A percentile compares a stretch with the other conserved stretches of the same genome.
phyloP scores from a whole-genome alignment of 331 rosid species.

The Dryas integrifolia region DNA sequence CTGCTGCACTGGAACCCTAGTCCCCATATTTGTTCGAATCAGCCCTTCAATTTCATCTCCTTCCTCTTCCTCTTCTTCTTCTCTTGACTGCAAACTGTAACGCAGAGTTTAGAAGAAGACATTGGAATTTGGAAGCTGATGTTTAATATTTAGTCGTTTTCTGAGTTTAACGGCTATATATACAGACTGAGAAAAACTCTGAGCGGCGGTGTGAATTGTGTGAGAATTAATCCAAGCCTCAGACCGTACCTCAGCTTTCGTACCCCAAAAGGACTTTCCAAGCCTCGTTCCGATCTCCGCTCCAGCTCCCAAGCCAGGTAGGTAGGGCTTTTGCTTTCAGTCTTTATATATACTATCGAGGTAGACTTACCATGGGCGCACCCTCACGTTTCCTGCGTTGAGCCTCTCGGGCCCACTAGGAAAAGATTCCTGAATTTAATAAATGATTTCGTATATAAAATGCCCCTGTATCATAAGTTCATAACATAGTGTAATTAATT shows the following conservation, averaged over 20 bases:
- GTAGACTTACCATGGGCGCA: background rate
- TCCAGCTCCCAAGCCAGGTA: constrained; percentile 35
- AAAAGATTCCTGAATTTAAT: too few relatives aligned
- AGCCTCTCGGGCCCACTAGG: background rate
- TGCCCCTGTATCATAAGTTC: too few relatives aligned
- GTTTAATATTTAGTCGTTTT: too few relatives aligned
- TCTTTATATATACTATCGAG: background rate
- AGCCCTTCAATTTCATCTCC: background rate
- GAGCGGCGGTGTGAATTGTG: too few relatives aligned
- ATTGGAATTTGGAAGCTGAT: background rate
- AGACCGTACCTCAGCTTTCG: constrained; percentile 48
- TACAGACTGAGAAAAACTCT: background rate
- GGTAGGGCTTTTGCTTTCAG: constrained; percentile 2
- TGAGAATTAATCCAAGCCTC: constrained; percentile 40
- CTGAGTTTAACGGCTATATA: constrained; percentile 17
- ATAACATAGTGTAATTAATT: too few relatives aligned
- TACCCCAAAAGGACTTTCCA: constrained; percentile 39
- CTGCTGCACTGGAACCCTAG: constrained; percentile 90
- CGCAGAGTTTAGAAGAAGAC: background rate
- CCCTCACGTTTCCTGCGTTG: background rate
- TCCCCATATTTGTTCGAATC: constrained; percentile 41
- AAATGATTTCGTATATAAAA: too few relatives aligned
- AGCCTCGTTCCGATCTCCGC: constrained; percentile 51
- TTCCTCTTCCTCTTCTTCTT: background rate
- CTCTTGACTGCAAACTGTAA: background rate